Conservation (phyloP, 2,329 filamentous ascomycete species). For the Botrytis fabae region DNA sequence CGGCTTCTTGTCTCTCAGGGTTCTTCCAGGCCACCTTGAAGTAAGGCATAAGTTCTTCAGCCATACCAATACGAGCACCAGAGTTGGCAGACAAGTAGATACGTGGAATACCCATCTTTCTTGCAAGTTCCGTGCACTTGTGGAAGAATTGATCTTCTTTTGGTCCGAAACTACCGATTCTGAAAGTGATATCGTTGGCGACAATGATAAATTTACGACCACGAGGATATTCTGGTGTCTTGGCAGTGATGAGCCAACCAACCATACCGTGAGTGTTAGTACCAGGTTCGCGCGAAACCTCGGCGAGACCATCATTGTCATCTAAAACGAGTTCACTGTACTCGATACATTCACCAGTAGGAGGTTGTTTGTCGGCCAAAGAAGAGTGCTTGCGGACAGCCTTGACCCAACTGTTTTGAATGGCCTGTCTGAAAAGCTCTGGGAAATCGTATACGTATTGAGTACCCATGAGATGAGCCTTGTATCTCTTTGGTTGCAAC, state of each 20-base stretch:
- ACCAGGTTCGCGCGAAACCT: slow-evolving; percentile 92
- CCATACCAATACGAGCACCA: slow-evolving; percentile 93
- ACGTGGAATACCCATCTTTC: slow-evolving; percentile 90
- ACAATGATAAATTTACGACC: slow-evolving; percentile 93
- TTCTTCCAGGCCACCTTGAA: slow-evolving; percentile 99
- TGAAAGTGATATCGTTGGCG: slow-evolving; percentile 99
- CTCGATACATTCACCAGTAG: slow-evolving; percentile 86
- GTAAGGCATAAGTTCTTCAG: slow-evolving; percentile 93
- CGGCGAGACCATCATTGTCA: slow-evolving; percentile 85
- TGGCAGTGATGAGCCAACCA: slow-evolving; percentile 92
- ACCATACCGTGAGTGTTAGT: slow-evolving; percentile 98
- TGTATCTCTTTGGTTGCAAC: slow-evolving; percentile 98
- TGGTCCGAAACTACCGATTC: slow-evolving; percentile 96
- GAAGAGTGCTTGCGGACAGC: slow-evolving; percentile 71
- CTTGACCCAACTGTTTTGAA: slow-evolving; percentile 90
- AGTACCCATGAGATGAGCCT: slow-evolving; percentile 98
- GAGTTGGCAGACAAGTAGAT: slow-evolving; percentile 99
- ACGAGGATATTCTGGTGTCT: slow-evolving; percentile 90
- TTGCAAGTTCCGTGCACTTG: slow-evolving; percentile 96
- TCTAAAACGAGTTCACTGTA: slow-evolving; percentile 94
- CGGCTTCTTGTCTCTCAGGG: slow-evolving; percentile 72
- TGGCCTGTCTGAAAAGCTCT: slow-evolving; percentile 96
- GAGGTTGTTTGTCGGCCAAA: slow-evolving; percentile 77
- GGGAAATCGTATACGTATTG: slow-evolving; percentile 99
- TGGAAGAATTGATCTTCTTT: slow-evolving; percentile 98